These are phyloP conservation scores for Clarkia xantiana DNA, from an alignment of 345 rosid species.

Conservation along the genomic window DNA sequence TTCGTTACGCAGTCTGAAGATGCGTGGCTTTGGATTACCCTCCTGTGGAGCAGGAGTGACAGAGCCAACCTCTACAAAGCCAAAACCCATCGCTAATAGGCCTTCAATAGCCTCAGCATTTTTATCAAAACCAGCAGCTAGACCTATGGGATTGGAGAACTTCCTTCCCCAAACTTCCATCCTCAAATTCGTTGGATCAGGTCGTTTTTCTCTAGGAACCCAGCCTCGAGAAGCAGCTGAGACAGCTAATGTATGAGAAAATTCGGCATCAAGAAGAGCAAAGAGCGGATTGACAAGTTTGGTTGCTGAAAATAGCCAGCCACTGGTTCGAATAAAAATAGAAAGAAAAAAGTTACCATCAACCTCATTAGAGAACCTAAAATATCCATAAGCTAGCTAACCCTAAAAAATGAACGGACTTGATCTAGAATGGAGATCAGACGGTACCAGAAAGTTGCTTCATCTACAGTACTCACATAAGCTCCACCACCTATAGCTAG, in stretches of 20 bases:
- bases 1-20: conserved; percentile 72
- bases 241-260: conserved; percentile 80
- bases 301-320: conserved; percentile 90
- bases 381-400: conserved; percentile 6
- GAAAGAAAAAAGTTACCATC: not conserved
- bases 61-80: conserved; percentile 95
- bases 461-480: conserved; percentile 91
- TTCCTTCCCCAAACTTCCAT: conserved; percentile 94
- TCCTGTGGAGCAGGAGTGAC: conserved; percentile 95
- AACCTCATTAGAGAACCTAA: not conserved
- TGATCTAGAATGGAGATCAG: conserved; percentile 4
- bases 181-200: conserved; percentile 60
- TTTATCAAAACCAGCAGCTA: conserved; percentile 98
- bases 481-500: conserved; percentile 85
- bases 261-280: conserved; percentile 89
- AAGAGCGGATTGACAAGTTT: conserved; percentile 88
- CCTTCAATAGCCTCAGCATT: conserved; percentile 96
- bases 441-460: conserved; percentile 92
- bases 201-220: conserved; percentile 95
- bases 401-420: conserved; percentile 1
- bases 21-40: conserved; percentile 86
- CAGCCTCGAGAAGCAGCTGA: conserved; percentile 90
- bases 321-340: conserved; percentile 31
- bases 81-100: conserved; percentile 78
- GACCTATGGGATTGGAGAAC: conserved; percentile 92